A percentile compares a stretch with the other conserved stretches of the same genome.
Evolutionary conservation across 208 protist species (phyloP).

Genomic region (Polymyxa betae): DNA sequence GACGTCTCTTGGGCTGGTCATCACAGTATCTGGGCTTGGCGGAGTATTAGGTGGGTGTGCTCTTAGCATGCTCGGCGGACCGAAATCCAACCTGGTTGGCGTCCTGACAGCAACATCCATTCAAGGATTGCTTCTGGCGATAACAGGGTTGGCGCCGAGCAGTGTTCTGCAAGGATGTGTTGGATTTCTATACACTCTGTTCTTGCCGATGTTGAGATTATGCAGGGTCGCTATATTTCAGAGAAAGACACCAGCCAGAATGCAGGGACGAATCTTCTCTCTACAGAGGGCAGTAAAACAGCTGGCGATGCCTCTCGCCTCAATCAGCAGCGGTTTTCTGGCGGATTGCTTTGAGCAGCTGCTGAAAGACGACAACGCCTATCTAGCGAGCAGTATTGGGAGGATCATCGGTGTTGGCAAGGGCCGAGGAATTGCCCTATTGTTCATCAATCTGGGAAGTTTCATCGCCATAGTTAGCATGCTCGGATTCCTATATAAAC

Average conservation of each 20-base stretch:
- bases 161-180: background rate
- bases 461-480: background rate
- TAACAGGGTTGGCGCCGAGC: background rate
- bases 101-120: background rate
- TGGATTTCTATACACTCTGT: background rate
- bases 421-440: background rate
- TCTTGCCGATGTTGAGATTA: background rate
- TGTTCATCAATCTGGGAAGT: background rate
- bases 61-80: background rate
- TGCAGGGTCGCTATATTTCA: conserved; percentile 8
- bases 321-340: background rate
- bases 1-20: background rate
- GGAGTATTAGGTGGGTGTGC: background rate
- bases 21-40: conserved; percentile 7
- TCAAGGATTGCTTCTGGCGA: conserved; percentile 18
- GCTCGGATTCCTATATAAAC: background rate
- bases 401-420: conserved; percentile 23
- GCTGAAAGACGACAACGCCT: background rate
- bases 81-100: background rate
- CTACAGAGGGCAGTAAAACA: background rate
- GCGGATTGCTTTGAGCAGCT: background rate
- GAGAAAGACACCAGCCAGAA: conserved; percentile 11
- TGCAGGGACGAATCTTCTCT: conserved; percentile 27
- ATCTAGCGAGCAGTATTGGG: background rate
- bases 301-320: background rate